phyloP scores from a whole-genome alignment of 345 rosid species.

The Clarkia xantiana region DNA sequence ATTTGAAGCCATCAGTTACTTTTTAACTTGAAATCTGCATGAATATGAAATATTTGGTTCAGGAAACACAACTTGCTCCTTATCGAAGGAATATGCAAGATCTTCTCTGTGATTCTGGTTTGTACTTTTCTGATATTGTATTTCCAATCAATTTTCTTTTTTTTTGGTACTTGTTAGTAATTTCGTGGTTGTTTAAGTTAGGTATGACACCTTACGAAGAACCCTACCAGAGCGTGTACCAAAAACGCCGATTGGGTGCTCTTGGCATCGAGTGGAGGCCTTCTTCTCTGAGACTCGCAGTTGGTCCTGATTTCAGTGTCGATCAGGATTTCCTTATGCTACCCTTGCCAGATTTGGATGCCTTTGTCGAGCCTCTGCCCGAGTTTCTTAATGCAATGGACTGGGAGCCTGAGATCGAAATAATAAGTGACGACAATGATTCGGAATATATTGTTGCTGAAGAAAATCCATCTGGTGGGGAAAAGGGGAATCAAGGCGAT shows the following conservation, averaged over 20 bases:
- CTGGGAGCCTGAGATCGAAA: slow-evolving; percentile 81
- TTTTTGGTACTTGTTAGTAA: slow-evolving; percentile 7
- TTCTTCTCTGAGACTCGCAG: slow-evolving; percentile 50
- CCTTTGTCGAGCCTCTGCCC: slow-evolving; percentile 60
- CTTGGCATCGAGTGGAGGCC: slow-evolving; percentile 89
- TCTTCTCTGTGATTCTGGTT: slow-evolving; percentile 96
- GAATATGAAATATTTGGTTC: slow-evolving; percentile 12
- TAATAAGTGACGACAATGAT: slow-evolving; percentile 77
- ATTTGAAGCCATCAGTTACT: no score
- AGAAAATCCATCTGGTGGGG: slow-evolving; percentile 61
- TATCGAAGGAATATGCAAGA: slow-evolving; percentile 94
- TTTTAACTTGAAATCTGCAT: neutral
- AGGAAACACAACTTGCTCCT: slow-evolving; percentile 92
- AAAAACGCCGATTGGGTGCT: slow-evolving; percentile 81
- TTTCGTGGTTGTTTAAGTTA: slow-evolving; percentile 16
- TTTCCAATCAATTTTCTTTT: slow-evolving; percentile 6
- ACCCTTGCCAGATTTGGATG: slow-evolving; percentile 81
- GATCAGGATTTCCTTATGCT: slow-evolving; percentile 73
- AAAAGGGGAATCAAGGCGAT: slow-evolving; percentile 43
- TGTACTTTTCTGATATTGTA: slow-evolving; percentile 6
- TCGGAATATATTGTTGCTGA: slow-evolving; percentile 88
- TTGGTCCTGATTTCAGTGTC: slow-evolving; percentile 81
- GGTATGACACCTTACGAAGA: slow-evolving; percentile 92
- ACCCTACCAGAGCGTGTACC: slow-evolving; percentile 95
- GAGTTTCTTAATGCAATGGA: slow-evolving; percentile 74